phyloP scores from a whole-genome alignment of 192 early-diverging fungal species.

The Gaertneriomyces sp. region DNA sequence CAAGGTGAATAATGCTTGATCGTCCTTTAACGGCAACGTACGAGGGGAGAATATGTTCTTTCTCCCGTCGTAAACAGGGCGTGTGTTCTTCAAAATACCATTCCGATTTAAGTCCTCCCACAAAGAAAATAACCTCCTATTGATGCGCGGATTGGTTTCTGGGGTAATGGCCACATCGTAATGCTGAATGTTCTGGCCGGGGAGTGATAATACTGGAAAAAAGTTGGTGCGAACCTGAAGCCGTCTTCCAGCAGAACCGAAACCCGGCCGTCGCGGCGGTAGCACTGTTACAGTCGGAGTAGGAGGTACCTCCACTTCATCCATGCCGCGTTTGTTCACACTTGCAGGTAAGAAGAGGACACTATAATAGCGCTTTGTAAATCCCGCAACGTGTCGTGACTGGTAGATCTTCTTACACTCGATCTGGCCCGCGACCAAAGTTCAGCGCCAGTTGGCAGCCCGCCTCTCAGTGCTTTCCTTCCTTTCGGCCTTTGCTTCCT shows the following conservation, averaged over 20 bases:
- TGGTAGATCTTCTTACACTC: too few relatives aligned
- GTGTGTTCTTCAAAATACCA: slow-evolving; percentile 54
- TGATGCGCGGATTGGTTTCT: slow-evolving; percentile 71
- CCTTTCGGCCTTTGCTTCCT: too few relatives aligned
- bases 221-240: slow-evolving; percentile 67
- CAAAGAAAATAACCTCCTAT: slow-evolving; percentile 62
- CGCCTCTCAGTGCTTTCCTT: too few relatives aligned
- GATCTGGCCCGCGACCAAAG: too few relatives aligned
- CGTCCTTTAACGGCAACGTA: slow-evolving; percentile 52
- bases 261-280: slow-evolving; percentile 37
- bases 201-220: slow-evolving; percentile 68
- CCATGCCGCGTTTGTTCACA: too few relatives aligned
- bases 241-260: slow-evolving; percentile 37
- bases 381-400: too few relatives aligned
- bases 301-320: too few relatives aligned
- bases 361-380: too few relatives aligned
- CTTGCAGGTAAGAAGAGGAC: too few relatives aligned
- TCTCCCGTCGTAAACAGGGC: slow-evolving; percentile 82
- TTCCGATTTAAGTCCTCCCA: slow-evolving; percentile 51
- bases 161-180: slow-evolving; percentile 80
- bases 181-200: slow-evolving; percentile 70
- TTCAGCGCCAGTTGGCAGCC: too few relatives aligned
- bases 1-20: slow-evolving; percentile 56
- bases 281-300: too few relatives aligned
- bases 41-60: slow-evolving; percentile 69